Base-by-base conservation (phyloP, 1,284 basidiomycete species). In the Melampsora americana region DNA sequence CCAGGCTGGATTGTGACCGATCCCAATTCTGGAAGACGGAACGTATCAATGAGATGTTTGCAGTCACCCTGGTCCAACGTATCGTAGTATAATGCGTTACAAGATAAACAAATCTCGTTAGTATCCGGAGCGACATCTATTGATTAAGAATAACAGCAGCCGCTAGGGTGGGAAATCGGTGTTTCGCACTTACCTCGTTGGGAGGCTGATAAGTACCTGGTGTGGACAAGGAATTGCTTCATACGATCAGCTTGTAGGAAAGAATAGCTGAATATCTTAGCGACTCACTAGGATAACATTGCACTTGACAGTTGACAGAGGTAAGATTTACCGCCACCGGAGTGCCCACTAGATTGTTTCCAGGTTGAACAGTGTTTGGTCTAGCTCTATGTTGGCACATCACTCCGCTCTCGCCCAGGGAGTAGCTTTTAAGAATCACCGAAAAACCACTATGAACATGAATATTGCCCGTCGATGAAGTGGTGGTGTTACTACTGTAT, bases 221-320 rank as follows among this genome's bases (percentile, higher is more conserved):
- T 9, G 5, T 16, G 53, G 0, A 7, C 16, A 56, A 23, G n/a
- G 1, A 1, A 20, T 56, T 56, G 53, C n/a, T n/a, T 56, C 53
- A 56, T 16, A n/a, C 4, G 12, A 42, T 12, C 39, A 42, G 11
- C 1, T 11, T 12, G 5, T 42, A 42, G 39, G 1, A 5, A 42
- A 7, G 4, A 42, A 9, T 11, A 42, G 39, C 39, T 42, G 5
- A 42, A 12, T 42, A 12, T 12, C 39, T 42, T 12, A 12, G 11
- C 39, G 39, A 56, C 53, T n/a, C 7, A 56, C 53, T 56, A n/a
- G 53, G 53, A 23, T 56, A 56, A 56, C 53, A 56, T n/a, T 56
- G 53, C 53, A 56, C 53, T 56, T 56, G 53, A 56, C 53, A 56
- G 28, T 56, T 56, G 20, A 28, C 53, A 56, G 53, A 1, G 9